Evolutionary conservation across 257 asterid genomes (phyloP).

Genomic region (Nicotiana paniculata): DNA sequence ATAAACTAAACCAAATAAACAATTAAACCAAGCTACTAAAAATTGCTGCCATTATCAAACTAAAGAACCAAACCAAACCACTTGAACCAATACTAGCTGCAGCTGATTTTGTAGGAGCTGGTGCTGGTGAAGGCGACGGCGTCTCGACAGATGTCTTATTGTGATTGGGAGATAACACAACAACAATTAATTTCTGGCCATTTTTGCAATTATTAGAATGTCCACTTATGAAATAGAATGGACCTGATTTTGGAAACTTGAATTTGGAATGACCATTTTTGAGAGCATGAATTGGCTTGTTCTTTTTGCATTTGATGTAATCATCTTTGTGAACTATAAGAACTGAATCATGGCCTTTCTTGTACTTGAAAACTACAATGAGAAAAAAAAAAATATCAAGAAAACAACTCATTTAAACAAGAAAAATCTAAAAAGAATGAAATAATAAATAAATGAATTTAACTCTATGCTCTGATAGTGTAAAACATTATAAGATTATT

Average conservation of each 20-base stretch:
- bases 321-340: constrained; percentile 39
- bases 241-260: constrained; percentile 45
- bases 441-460: too few species aligned
- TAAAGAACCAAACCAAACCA: too few species aligned
- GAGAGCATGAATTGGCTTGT: constrained; percentile 26
- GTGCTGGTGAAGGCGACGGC: neutral
- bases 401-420: too few species aligned
- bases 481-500: too few species aligned
- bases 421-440: too few species aligned
- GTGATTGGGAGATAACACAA: constrained; percentile 40
- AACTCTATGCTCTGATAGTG: too few species aligned
- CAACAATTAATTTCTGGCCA: constrained; percentile 43
- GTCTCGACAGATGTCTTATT: neutral
- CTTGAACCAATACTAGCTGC: too few species aligned
- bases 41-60: too few species aligned
- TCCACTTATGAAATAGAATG: constrained; percentile 54
- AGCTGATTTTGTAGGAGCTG: too few species aligned
- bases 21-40: too few species aligned
- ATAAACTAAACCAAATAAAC: too few species aligned
- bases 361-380: constrained; percentile 45
- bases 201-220: constrained; percentile 30
- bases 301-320: constrained; percentile 32
- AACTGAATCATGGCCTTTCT: constrained; percentile 42
- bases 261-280: constrained; percentile 42
- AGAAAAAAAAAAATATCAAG: too few species aligned